Evolutionary conservation across 2,329 filamentous ascomycete species (phyloP).

Genomic region (Dryadomyces quercivorus): DNA sequence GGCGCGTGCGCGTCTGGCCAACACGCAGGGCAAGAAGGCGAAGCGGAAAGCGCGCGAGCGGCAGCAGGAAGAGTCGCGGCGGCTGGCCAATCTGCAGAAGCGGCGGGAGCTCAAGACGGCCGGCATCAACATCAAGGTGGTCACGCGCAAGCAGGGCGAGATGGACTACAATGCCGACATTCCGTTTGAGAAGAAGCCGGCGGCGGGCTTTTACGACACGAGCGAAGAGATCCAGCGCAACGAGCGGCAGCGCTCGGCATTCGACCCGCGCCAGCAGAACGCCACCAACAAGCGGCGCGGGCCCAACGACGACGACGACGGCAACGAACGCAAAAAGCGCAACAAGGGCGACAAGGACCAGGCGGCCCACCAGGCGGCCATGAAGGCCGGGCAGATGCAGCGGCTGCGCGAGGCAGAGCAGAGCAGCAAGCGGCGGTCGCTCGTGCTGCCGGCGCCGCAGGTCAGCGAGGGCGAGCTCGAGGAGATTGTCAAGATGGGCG

Average conservation of each 20-base stretch:
- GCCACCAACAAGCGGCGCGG: conserved; percentile 80
- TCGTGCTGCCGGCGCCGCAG: conserved; percentile 81
- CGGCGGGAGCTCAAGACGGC: conserved; percentile 92
- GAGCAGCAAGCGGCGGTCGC: conserved; percentile 75
- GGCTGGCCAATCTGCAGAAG: conserved; percentile 86
- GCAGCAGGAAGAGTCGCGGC: conserved; percentile 86
- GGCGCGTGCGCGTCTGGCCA: conserved; percentile 87
- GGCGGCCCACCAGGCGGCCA: conserved; percentile 70
- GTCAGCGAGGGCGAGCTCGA: conserved; percentile 88
- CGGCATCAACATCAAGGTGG: conserved; percentile 95
- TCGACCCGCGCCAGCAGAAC: conserved; percentile 82
- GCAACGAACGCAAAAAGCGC: conserved; percentile 48
- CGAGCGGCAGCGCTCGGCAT: conserved; percentile 70
- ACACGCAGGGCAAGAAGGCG: conserved; percentile 97
- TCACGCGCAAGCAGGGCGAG: conserved; percentile 81
- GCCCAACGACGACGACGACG: conserved; percentile 57
- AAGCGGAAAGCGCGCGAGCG: conserved; percentile 94
- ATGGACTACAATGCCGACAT: conserved; percentile 99
- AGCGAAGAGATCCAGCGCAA: conserved; percentile 69
- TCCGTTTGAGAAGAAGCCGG: conserved; percentile 87
- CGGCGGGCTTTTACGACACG: conserved; percentile 87
- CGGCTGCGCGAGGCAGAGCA: conserved; percentile 93
- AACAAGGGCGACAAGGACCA: conserved; percentile 80
- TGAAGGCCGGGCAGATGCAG: conserved; percentile 89
- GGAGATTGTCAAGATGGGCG: conserved; percentile 97